Percentiles rank a stretch among this genome's conserved stretches.
These are phyloP conservation scores for Colletotrichum sublineola DNA, from an alignment of 2,329 filamentous ascomycete genomes.

Conservation along the genomic window DNA sequence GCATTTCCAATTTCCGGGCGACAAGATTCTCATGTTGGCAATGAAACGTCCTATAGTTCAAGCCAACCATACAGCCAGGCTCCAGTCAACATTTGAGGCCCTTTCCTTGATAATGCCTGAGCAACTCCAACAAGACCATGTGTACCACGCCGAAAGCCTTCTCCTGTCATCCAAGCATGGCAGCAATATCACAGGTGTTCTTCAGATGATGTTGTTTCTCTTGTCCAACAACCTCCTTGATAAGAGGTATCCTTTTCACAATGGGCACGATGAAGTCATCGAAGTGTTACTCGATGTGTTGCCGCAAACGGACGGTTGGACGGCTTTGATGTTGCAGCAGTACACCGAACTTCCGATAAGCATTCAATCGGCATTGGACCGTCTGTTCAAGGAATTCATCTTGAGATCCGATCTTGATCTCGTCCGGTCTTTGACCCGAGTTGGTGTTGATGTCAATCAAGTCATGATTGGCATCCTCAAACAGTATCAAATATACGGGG, in stretches of 20 bases:
- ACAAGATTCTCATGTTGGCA: neutral
- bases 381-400: neutral
- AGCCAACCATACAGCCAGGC: neutral
- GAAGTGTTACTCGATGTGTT: neutral
- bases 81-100: neutral
- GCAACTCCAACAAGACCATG: neutral
- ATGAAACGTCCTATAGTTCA: neutral
- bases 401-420: neutral
- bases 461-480: neutral
- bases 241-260: rapidly evolving
- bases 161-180: neutral
- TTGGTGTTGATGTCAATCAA: neutral
- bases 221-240: neutral
- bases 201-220: neutral
- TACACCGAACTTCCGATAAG: neutral
- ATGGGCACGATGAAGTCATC: neutral
- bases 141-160: neutral
- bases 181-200: neutral
- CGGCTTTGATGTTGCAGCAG: neutral
- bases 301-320: neutral
- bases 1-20: neutral
- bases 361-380: neutral
- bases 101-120: neutral
- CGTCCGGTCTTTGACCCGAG: neutral
- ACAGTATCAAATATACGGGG: neutral